Base-by-base conservation (phyloP, 108 stramenopile genomes). In the Skeletonema menzelii region DNA sequence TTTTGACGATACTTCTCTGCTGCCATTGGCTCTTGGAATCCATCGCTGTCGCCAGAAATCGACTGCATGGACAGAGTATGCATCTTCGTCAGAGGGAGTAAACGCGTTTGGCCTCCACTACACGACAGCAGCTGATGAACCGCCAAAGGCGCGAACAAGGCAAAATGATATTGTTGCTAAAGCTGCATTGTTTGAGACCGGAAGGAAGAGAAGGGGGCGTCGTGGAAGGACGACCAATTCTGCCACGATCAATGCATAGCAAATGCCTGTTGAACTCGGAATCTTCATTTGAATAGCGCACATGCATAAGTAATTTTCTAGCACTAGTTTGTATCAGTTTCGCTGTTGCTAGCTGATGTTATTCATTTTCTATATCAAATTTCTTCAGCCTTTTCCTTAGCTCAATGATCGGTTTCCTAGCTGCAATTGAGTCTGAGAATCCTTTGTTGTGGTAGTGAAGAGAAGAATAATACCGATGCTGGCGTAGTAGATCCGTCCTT, bases 361-460 rank as follows among this genome's bases (percentile, higher is more conserved):
- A 78, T 67, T 78, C 64, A 56, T 71, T 67, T 49, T 88, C 88
- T 19, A 88, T 49, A 73, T 96, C 95, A 67, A 96, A 93, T 40
- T 89, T 71, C 70, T 93, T 96, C 27, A 93, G 69, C 46, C 75
- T 81, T 68, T 88, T 90, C 67, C 91, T 79, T 27, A 95, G 73
- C 64, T 88, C 85, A 69, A 95, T 88, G 62, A 95, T 91, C 20
- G 89, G 88, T 71, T 91, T 88, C 17, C 94, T 72, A 10, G 86
- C 84, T 24, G 88, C 86, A 14, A 74, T 90, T 8, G 85, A 84
- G 66, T 94, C 85, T 27, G 87, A 80, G 60, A 91, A 87, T 12
- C 91, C 94, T 65, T 92, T 92, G 86, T 95, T 95, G 83, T 95
- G 87, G 63, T 95, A 95, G 64, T 91, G 94, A 24, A 95, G 80